phyloP scores from a whole-genome alignment of 345 rosid genomes.

The Murraya koenigii region DNA sequence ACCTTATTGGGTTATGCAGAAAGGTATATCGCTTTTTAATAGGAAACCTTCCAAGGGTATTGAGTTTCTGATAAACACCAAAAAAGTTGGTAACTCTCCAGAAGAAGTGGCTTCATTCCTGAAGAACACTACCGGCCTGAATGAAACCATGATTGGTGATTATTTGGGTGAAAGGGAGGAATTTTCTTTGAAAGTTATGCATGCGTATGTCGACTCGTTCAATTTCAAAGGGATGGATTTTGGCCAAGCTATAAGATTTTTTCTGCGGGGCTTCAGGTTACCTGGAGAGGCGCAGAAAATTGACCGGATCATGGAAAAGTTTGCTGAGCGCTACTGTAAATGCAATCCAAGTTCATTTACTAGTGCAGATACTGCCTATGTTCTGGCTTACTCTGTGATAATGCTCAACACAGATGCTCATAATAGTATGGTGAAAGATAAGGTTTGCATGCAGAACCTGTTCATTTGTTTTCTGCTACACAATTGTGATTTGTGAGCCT shows the following conservation, averaged over 20 bases:
- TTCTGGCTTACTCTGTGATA: constrained; percentile 94
- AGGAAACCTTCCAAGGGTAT: constrained; percentile 91
- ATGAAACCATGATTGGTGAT: constrained; percentile 88
- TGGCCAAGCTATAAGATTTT: constrained; percentile 91
- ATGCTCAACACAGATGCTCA: constrained; percentile 98
- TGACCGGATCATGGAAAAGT: constrained; percentile 96
- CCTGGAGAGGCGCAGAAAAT: constrained; percentile 99
- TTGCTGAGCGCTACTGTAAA: constrained; percentile 95
- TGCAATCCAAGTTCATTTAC: constrained; percentile 88
- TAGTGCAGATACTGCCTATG: constrained; percentile 95
- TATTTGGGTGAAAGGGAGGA: constrained; percentile 97
- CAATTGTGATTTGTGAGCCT: not conserved
- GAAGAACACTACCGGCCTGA: constrained; percentile 65
- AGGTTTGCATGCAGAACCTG: constrained; percentile 54
- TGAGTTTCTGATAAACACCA: constrained; percentile 68
- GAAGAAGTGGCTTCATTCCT: constrained; percentile 83
- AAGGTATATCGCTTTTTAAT: constrained; percentile 81
- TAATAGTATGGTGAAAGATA: constrained; percentile 91
- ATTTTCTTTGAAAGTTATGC: constrained; percentile 85
- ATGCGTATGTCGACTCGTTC: constrained; percentile 92
- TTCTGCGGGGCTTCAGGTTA: constrained; percentile 82
- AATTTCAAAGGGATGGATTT: constrained; percentile 80
- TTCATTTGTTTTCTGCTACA: constrained; percentile 11
- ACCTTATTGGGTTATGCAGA: constrained; percentile 58
- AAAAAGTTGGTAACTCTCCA: constrained; percentile 73